Conservation (phyloP, 768 basidiomycete genomes). For the Chalciporus piperatus region DNA sequence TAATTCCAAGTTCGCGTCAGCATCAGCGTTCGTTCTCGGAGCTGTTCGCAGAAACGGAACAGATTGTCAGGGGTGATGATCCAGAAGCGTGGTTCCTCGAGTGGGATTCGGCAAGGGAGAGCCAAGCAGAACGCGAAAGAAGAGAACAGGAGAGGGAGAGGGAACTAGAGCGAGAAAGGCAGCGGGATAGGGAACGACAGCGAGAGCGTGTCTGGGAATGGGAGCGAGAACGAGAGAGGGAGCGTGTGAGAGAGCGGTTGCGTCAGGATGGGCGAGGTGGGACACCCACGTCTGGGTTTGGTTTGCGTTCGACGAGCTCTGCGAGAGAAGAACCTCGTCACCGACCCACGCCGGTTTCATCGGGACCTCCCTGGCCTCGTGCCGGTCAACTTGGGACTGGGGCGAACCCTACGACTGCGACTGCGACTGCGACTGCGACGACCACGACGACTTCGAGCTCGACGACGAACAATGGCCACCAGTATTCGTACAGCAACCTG, state of each 20-base stretch:
- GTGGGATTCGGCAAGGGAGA: conserved; percentile 15
- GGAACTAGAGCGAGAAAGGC: not conserved
- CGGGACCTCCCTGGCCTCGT: conserved; percentile 3
- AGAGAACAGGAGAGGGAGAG: not conserved
- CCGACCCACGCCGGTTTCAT: not conserved
- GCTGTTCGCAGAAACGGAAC: conserved; percentile 18
- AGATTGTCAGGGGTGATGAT: conserved; percentile 7
- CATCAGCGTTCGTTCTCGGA: conserved; percentile 25
- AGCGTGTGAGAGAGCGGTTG: conserved; percentile 8
- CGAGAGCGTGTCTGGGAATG: conserved; percentile 18
- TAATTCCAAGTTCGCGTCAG: conserved; percentile 10
- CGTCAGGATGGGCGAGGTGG: conserved; percentile 16
- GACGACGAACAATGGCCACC: conserved; percentile 11
- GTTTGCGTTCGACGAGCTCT: conserved; percentile 14
- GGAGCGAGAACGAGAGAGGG: conserved; percentile 16
- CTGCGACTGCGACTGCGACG: not conserved
- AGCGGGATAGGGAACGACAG: conserved; percentile 12
- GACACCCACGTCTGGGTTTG: conserved; percentile 10
- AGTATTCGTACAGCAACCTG: conserved; percentile 30
- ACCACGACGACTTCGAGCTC: not conserved
- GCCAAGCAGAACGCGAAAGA: conserved; percentile 9
- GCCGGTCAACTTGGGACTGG: conserved; percentile 7
- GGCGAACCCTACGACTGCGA: not conserved
- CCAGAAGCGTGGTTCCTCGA: conserved; percentile 13
- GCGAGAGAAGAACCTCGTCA: conserved; percentile 17